Conservation (phyloP, 805 yeast genomes). For the Blastobotrys americana region DNA sequence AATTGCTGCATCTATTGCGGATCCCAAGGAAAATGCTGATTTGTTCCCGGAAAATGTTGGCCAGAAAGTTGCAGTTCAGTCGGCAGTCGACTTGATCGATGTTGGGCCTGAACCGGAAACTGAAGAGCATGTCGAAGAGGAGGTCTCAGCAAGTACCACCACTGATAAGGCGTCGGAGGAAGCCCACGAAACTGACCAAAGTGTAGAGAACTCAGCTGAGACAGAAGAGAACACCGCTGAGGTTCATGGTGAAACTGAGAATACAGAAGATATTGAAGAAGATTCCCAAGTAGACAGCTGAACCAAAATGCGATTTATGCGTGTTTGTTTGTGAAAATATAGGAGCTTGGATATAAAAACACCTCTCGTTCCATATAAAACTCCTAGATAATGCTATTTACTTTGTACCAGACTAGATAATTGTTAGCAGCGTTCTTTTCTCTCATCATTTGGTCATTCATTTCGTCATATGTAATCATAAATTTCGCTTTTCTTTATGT, state of each 20-base stretch:
- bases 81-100: slow-evolving; percentile 34
- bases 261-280: slow-evolving; percentile 19
- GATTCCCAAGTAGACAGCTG: slow-evolving; percentile 18
- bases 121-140: no score
- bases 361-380: no score
- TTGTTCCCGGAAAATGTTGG: slow-evolving; percentile 31
- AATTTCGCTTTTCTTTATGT: slow-evolving; percentile 18
- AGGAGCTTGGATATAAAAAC: no score
- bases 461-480: slow-evolving; percentile 5
- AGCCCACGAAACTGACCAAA: slow-evolving; percentile 14
- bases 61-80: slow-evolving; percentile 16
- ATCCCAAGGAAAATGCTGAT: slow-evolving; percentile 34
- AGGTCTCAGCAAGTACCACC: no score
- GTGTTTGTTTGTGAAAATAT: no score
- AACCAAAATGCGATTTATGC: no score
- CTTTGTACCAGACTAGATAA: no score
- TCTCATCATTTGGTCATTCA: neutral
- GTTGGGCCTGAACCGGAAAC: slow-evolving; percentile 29
- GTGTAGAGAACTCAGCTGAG: slow-evolving; percentile 14
- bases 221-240: slow-evolving; percentile 21
- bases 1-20: slow-evolving; percentile 55
- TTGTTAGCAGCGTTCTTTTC: no score
- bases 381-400: no score
- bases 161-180: no score
- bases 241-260: slow-evolving; percentile 19